These are phyloP conservation scores for Artemisia tridentata DNA, from an alignment of 129 eudicot species.

Conservation along the genomic window DNA sequence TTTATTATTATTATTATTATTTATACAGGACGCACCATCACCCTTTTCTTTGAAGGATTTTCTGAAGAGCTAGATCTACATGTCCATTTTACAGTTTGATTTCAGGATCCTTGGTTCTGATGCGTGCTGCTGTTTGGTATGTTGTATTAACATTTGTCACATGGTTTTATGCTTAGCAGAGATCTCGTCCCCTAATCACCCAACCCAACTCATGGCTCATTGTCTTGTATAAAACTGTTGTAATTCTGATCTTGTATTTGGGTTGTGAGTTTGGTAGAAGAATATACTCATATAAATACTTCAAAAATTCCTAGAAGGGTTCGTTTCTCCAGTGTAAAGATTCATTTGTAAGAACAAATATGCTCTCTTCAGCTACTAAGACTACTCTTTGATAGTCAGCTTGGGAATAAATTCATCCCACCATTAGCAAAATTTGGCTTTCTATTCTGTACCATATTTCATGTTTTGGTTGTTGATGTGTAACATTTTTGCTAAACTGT, in stretches of 20 bases:
- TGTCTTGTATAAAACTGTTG: conserved; percentile 7
- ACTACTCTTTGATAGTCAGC: too few relatives aligned
- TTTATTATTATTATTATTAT: too few relatives aligned
- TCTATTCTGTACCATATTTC: neutral
- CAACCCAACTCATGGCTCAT: neutral
- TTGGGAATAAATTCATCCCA: too few relatives aligned
- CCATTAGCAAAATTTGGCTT: neutral
- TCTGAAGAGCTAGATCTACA: conserved; percentile 16
- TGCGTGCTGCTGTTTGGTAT: conserved; percentile 8
- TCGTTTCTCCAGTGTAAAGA: conserved; percentile 13
- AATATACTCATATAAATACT: conserved; percentile 14
- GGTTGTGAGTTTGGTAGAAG: conserved; percentile 14
- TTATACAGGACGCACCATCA: conserved; percentile 12
- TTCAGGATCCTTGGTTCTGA: conserved; percentile 1
- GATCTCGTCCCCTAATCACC: conserved; percentile 1
- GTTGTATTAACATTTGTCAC: neutral
- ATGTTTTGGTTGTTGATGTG: too few relatives aligned
- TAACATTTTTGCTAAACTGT: too few relatives aligned
- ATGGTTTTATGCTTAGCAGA: conserved; percentile 4
- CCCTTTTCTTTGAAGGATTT: conserved; percentile 7
- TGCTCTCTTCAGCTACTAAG: neutral
- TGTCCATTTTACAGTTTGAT: conserved; percentile 5
- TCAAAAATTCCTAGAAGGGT: conserved; percentile 1
- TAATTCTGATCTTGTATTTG: conserved; percentile 17
- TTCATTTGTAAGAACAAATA: conserved; percentile 12